Percentiles rank a stretch among this genome's conserved stretches.
Conservation (phyloP, 768 basidiomycete genomes). For the Agaricus subrufescens region DNA sequence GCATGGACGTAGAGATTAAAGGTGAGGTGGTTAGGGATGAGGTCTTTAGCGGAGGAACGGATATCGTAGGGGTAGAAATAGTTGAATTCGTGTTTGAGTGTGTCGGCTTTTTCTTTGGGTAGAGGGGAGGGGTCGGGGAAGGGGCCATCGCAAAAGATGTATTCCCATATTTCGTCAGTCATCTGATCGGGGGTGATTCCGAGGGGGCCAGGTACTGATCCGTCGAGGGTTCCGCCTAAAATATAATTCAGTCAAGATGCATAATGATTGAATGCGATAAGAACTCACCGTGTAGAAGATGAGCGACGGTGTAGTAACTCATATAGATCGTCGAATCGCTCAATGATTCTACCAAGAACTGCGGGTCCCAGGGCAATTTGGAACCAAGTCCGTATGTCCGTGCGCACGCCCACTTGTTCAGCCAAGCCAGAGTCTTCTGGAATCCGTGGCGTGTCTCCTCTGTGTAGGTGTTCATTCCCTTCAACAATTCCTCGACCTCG, state of each 20-base stretch:
- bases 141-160: constrained; percentile 75
- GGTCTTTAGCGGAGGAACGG: constrained; percentile 95
- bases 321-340: constrained; percentile 99
- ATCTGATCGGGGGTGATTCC: constrained; percentile 87
- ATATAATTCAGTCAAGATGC: not conserved
- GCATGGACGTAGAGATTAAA: constrained; percentile 94
- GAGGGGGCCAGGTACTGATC: constrained; percentile 72
- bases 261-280: not conserved
- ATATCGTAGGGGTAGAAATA: constrained; percentile 99
- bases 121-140: constrained; percentile 68
- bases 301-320: constrained; percentile 94
- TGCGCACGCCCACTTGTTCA: constrained; percentile 99
- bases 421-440: constrained; percentile 88
- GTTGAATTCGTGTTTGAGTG: constrained; percentile 83
- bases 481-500: constrained; percentile 78
- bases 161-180: constrained; percentile 98
- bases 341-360: constrained; percentile 93
- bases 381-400: constrained; percentile 95
- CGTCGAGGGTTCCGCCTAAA: constrained; percentile 69
- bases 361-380: constrained; percentile 93
- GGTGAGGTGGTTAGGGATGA: constrained; percentile 92
- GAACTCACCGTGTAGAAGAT: constrained; percentile 80
- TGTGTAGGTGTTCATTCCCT: constrained; percentile 85
- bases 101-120: constrained; percentile 71
- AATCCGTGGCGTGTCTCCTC: constrained; percentile 91